A percentile compares a stretch with the other conserved stretches of the same genome.
Evolutionary conservation across 371 early-diverging fungal species (phyloP).

Genomic region (Rhizopus delemar): DNA sequence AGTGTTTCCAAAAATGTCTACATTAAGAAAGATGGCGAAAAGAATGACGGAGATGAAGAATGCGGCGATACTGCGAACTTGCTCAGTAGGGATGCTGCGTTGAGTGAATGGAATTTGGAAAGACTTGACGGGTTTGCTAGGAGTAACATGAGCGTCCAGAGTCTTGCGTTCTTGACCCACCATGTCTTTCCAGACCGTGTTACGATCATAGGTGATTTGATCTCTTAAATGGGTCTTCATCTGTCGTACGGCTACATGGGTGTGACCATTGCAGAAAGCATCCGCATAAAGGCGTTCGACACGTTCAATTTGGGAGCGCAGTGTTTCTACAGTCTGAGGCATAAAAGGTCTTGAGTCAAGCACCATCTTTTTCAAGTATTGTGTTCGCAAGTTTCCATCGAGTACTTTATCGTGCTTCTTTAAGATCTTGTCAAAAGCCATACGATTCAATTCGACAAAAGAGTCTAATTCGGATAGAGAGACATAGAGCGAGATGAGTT

Average conservation of each 20-base stretch:
- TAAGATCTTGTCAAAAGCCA: slow-evolving; percentile 93
- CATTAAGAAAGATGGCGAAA: slow-evolving; percentile 58
- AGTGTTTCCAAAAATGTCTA: slow-evolving; percentile 57
- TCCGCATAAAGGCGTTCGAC: slow-evolving; percentile 67
- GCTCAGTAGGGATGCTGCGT: slow-evolving; percentile 20
- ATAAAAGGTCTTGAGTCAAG: slow-evolving; percentile 63
- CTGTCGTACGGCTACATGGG: slow-evolving; percentile 59
- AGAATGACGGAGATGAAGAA: slow-evolving; percentile 53
- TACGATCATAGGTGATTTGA: slow-evolving; percentile 76
- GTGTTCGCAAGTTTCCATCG: slow-evolving; percentile 45
- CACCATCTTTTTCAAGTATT: slow-evolving; percentile 65
- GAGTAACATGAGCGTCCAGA: slow-evolving; percentile 49
- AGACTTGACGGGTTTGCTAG: slow-evolving; percentile 45
- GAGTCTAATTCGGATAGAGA: slow-evolving; percentile 82
- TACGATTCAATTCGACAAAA: slow-evolving; percentile 89
- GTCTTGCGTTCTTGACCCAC: slow-evolving; percentile 70
- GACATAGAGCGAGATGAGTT: slow-evolving; percentile 67
- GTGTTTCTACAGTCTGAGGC: slow-evolving; percentile 44
- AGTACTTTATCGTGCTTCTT: slow-evolving; percentile 96
- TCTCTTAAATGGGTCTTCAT: slow-evolving; percentile 72
- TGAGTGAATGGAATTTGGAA: slow-evolving; percentile 45
- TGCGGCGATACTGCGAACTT: slow-evolving; percentile 29
- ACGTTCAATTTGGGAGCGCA: slow-evolving; percentile 56
- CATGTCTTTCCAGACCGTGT: slow-evolving; percentile 85
- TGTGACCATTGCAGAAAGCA: slow-evolving; percentile 56